These are phyloP conservation scores for Hanseniaspora taiwanica DNA, from an alignment of 805 yeast species.

Conservation along the genomic window DNA sequence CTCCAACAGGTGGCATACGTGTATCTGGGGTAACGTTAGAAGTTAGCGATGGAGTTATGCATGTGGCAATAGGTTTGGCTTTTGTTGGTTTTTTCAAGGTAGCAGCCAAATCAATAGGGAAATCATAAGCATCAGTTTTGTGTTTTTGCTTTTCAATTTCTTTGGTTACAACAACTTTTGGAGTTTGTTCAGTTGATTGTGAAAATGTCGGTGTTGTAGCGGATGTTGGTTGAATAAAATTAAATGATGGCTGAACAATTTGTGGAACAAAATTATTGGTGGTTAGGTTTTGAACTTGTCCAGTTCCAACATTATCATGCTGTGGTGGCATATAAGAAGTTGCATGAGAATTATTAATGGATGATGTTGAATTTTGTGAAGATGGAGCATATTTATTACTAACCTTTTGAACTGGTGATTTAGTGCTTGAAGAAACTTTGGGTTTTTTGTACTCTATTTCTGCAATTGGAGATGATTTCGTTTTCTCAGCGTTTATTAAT, in stretches of 20 bases:
- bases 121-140: conserved; percentile 67
- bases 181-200: background rate
- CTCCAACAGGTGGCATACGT: background rate
- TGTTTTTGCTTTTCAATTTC: conserved; percentile 36
- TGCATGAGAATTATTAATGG: too few relatives aligned
- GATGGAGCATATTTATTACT: conserved; percentile 5
- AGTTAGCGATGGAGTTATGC: conserved; percentile 7
- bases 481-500: background rate
- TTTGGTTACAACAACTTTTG: conserved; percentile 13
- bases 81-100: conserved; percentile 19
- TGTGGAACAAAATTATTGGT: too few relatives aligned
- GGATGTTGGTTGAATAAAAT: conserved; percentile 1
- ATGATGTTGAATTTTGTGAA: background rate
- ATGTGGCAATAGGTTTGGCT: conserved; percentile 28
- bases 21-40: conserved; percentile 10
- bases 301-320: background rate
- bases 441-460: background rate
- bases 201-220: background rate
- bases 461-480: background rate
- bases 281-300: background rate
- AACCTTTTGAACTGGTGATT: too few relatives aligned
- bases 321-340: too few relatives aligned
- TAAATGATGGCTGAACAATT: background rate
- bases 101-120: conserved; percentile 44
- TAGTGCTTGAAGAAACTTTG: background rate